phyloP scores from a whole-genome alignment of 2,329 filamentous ascomycete species.

The Colletotrichum sp. region DNA sequence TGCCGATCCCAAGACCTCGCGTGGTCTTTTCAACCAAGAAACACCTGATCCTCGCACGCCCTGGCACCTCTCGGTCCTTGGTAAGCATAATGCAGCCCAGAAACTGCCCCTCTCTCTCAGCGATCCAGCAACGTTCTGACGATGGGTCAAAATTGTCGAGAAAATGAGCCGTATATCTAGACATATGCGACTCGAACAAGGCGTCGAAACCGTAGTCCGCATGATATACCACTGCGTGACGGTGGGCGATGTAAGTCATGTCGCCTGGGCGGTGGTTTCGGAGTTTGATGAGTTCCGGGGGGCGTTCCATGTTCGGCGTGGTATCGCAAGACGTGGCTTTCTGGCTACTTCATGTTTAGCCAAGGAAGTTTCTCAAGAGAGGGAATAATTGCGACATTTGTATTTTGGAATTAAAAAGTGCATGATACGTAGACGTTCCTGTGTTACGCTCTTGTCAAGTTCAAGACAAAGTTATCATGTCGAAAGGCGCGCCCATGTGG shows the following conservation, averaged over 20 bases:
- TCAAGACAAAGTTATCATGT: neutral
- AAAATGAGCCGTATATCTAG: constrained; percentile 27
- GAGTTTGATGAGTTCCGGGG: neutral
- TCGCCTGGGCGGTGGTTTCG: constrained; percentile 24
- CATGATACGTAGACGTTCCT: neutral
- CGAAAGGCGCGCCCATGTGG: neutral
- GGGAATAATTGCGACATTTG: fast-evolving
- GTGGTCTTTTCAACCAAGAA: constrained; percentile 26
- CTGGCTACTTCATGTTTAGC: no score
- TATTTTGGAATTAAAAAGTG: fast-evolving
- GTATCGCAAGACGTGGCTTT: neutral
- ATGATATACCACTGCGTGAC: constrained; percentile 26
- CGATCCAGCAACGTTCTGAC: constrained; percentile 30
- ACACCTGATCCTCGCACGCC: constrained; percentile 25
- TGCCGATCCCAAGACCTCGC: constrained; percentile 24
- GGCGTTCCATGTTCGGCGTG: neutral
- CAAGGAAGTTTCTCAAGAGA: fast-evolving
- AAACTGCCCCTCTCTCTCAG: constrained; percentile 26
- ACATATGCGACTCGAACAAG: constrained; percentile 25
- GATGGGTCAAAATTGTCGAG: constrained; percentile 24
- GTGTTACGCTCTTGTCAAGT: neutral
- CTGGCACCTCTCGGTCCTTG: constrained; percentile 8
- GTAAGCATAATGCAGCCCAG: constrained; percentile 28
- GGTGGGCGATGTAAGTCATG: constrained; percentile 27
- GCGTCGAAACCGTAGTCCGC: constrained; percentile 21